Base-by-base conservation (phyloP, 2,329 filamentous ascomycete species). In the Penicillium sp. region DNA sequence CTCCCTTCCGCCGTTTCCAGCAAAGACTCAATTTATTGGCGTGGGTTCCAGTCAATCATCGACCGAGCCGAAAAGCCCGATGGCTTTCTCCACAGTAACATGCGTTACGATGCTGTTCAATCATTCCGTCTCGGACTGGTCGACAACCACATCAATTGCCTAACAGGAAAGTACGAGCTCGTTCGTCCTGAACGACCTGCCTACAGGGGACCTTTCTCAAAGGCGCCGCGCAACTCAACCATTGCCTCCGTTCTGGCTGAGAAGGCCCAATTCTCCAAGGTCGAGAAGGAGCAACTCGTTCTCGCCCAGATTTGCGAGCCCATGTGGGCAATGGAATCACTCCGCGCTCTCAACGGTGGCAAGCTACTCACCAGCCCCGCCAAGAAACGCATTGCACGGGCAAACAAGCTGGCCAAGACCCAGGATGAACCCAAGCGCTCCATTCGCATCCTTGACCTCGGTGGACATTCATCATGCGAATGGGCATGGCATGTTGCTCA, bases 401-500 rank as follows among this genome's bases (percentile, higher is more conserved):
- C 53, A 65, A 68, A n/a, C 67, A 69, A 59, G 61, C 70, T 23
- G 62, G 59, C 25, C 45, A 67, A 52, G 57, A 4, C 27, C n/a
- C 64, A n/a, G 49, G 65, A 26, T 53, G 61, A 27, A 57, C 66
- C 19, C 50, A 67, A 53, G 60, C 72, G 72, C 57, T 83, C 87
- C 25, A 78, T 87, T 3, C 82, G 89, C 33, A 88, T 97, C 56
- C 84, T 98, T 26, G 93, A 98, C 71, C 86, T 97, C 33, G 92
- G 91, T 49, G 93, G 93, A 45, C 88, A 93, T 70, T 83, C 89
- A 0, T 86, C 90, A 14, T 93, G 92, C 71, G 92, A 96, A 75
- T 99, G 95, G 95, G 93, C 91, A 23, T 99, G 95, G 95, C 88
- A 95, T 71, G 90, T 92, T 57, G 92, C 95, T 1, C 82, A 90